phyloP scores from a whole-genome alignment of 1,284 basidiomycete genomes.

The Mycena citricolor region DNA sequence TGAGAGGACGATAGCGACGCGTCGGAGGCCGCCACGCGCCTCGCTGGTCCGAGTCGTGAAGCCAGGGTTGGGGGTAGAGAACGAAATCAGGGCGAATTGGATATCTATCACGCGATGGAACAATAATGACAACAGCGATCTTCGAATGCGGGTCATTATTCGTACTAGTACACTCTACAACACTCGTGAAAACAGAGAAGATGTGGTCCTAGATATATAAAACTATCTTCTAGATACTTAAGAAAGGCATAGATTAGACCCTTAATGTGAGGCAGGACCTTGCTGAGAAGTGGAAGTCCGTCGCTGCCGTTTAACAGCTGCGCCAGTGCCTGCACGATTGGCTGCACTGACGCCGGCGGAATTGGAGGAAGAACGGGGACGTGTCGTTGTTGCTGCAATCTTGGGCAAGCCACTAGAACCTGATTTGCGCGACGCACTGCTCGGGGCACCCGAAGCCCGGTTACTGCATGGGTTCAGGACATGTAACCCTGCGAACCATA shows the following conservation, averaged over 20 bases:
- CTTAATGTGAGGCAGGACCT: slow-evolving; percentile 28
- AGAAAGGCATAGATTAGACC: neutral
- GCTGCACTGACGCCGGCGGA: no score
- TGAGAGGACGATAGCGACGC: slow-evolving; percentile 31
- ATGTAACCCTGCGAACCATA: no score
- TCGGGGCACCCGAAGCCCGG: slow-evolving; percentile 72
- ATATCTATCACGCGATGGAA: slow-evolving; percentile 12
- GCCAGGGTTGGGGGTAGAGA: neutral
- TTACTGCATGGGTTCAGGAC: slow-evolving; percentile 50
- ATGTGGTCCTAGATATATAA: slow-evolving; percentile 2
- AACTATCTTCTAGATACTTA: neutral
- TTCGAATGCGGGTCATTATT: neutral
- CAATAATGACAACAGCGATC: neutral
- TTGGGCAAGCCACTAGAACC: slow-evolving; percentile 60
- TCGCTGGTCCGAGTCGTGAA: neutral
- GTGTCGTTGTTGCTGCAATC: slow-evolving; percentile 64
- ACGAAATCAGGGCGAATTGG: slow-evolving; percentile 15
- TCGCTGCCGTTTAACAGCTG: slow-evolving; percentile 67
- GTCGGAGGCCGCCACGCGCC: slow-evolving; percentile 3
- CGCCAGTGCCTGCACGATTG: no score
- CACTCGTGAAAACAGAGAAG: slow-evolving; percentile 3
- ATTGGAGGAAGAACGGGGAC: slow-evolving; percentile 65
- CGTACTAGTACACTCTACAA: slow-evolving; percentile 23
- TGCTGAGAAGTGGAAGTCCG: slow-evolving; percentile 62
- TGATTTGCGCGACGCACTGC: slow-evolving; percentile 57